Conservation (phyloP, 768 basidiomycete genomes). For the Cantharellus cinnabarinus region DNA sequence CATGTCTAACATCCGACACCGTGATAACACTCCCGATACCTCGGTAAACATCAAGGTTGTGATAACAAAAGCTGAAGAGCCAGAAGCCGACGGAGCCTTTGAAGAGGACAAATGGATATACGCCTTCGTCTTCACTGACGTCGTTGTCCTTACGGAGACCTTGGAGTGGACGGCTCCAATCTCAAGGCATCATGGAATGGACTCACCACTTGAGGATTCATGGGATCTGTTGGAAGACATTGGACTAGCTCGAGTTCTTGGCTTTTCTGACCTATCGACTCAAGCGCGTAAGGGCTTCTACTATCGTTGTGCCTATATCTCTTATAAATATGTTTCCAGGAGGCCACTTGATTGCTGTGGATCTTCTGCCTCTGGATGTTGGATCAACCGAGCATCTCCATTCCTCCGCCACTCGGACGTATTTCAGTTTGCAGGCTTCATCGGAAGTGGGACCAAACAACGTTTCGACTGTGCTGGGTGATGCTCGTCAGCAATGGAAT, state of each 20-base stretch:
- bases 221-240: constrained; percentile 26
- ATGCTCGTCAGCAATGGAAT: constrained; percentile 24
- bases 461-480: constrained; percentile 9
- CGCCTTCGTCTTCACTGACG: constrained; percentile 44
- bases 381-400: constrained; percentile 7
- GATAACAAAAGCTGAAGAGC: no score
- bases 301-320: background rate
- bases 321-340: constrained; percentile 9
- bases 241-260: constrained; percentile 31
- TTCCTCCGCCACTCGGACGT: constrained; percentile 13
- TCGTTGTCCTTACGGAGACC: constrained; percentile 35
- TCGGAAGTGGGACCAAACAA: constrained; percentile 4
- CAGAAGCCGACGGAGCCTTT: background rate
- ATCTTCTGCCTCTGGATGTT: constrained; percentile 26
- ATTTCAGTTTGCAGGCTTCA: constrained; percentile 13
- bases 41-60: background rate
- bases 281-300: constrained; percentile 11
- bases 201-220: constrained; percentile 11
- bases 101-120: constrained; percentile 13
- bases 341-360: constrained; percentile 24
- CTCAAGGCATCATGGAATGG: constrained; percentile 9
- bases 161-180: constrained; percentile 8
- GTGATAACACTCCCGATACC: background rate
- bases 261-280: constrained; percentile 21
- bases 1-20: background rate